Evolutionary conservation across 2,329 filamentous ascomycete genomes (phyloP).

Genomic region (Chaetomium globosum): DNA sequence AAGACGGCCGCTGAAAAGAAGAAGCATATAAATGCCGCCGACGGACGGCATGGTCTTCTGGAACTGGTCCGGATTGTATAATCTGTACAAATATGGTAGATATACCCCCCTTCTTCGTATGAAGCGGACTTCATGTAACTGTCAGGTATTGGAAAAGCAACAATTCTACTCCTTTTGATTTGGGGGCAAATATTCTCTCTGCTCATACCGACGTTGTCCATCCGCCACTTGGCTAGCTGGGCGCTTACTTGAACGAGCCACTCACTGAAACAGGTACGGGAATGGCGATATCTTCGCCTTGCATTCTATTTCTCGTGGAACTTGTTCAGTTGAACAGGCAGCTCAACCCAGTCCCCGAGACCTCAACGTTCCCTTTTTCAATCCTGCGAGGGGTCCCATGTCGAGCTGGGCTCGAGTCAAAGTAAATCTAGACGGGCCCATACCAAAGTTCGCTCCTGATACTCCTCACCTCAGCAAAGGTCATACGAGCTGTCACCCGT

Average conservation of each 20-base stretch:
- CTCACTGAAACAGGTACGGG: not conserved
- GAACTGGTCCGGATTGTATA: not conserved
- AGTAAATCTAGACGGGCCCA: not conserved
- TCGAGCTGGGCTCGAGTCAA: not conserved
- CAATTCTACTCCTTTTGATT: conserved; percentile 17
- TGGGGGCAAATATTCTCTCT: not conserved
- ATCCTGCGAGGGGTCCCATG: not conserved
- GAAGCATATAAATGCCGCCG: not conserved
- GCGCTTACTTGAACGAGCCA: not conserved
- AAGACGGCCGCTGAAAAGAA: conserved; percentile 23
- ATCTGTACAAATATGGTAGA: conserved; percentile 4
- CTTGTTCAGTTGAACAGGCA: not conserved
- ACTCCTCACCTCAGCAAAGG: not conserved
- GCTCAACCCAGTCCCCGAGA: not conserved
- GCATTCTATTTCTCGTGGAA: not conserved
- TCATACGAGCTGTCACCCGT: not conserved
- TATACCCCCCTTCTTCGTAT: conserved; percentile 12
- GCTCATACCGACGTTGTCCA: not conserved
- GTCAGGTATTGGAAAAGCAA: conserved; percentile 9
- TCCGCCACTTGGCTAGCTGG: not conserved
- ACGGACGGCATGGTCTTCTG: not conserved
- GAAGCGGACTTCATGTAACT: conserved; percentile 7
- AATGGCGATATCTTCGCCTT: not conserved
- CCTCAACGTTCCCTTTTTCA: not conserved
- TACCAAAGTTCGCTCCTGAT: not conserved